Percentiles rank a stretch among this genome's conserved stretches.
phyloP scores from a whole-genome alignment of 2,329 filamentous ascomycete genomes.

The Colletotrichum kahawae region DNA sequence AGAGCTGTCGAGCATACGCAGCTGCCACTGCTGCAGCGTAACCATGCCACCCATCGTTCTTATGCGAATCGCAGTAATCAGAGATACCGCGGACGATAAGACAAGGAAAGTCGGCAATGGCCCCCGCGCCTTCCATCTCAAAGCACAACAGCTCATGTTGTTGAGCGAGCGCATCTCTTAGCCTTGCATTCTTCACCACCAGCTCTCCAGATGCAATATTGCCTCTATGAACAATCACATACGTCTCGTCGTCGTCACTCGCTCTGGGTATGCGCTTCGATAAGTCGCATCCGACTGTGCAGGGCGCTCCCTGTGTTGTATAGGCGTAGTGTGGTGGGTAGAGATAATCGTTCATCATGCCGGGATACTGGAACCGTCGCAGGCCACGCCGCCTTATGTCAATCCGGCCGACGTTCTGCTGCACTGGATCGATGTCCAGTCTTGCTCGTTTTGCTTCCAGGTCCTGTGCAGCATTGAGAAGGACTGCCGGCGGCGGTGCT shows the following conservation, averaged over 20 bases:
- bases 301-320: not conserved
- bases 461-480: not conserved
- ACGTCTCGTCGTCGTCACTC: conserved; percentile 2
- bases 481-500: not conserved
- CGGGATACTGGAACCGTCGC: not conserved
- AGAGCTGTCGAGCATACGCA: conserved; percentile 21
- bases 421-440: not conserved
- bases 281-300: not conserved
- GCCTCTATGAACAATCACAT: conserved; percentile 22
- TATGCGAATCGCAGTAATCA: conserved; percentile 23
- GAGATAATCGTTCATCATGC: not conserved
- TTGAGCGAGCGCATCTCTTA: conserved; percentile 18
- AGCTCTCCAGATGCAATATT: conserved; percentile 24
- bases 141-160: conserved; percentile 21
- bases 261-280: conserved; percentile 6
- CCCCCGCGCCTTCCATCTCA: conserved; percentile 25
- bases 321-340: not conserved
- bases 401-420: not conserved
- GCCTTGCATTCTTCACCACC: conserved; percentile 18
- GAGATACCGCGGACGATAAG: conserved; percentile 23
- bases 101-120: conserved; percentile 17
- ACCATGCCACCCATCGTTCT: conserved; percentile 16
- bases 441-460: not conserved
- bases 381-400: not conserved
- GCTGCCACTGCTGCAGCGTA: conserved; percentile 17